A percentile compares a stretch with the other conserved stretches of the same genome.
phyloP scores from a whole-genome alignment of 2,329 filamentous ascomycete genomes.

The Aaosphaeria pasadenensis region DNA sequence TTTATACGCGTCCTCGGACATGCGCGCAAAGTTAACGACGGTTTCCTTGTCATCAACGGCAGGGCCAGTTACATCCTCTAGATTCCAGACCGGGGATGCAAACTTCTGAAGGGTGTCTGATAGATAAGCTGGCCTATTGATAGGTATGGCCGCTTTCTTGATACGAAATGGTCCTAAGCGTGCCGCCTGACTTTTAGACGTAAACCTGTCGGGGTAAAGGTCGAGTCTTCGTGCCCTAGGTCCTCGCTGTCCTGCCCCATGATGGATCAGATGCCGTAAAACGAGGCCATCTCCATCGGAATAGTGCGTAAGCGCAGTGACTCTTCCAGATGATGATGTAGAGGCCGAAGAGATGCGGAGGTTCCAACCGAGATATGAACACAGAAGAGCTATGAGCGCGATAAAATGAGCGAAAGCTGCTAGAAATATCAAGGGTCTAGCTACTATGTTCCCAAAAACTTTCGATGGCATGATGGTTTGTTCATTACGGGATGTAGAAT shows the following conservation, averaged over 20 bases:
- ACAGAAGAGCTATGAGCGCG: no score
- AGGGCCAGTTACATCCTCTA: slow-evolving; percentile 27
- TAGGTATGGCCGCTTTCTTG: slow-evolving; percentile 23
- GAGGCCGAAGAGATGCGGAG: no score
- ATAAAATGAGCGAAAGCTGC: no score
- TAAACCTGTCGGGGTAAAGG: slow-evolving; percentile 19
- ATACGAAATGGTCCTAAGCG: slow-evolving; percentile 29
- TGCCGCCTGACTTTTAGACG: slow-evolving; percentile 16
- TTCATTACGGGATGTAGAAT: no score
- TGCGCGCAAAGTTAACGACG: slow-evolving; percentile 31
- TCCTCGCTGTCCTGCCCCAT: slow-evolving; percentile 32
- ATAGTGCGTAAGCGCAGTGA: no score
- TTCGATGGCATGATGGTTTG: no score
- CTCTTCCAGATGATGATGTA: no score
- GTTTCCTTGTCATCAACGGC: slow-evolving; percentile 33
- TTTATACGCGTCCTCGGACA: slow-evolving; percentile 37
- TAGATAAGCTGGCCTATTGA: slow-evolving; percentile 20
- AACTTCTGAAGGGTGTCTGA: slow-evolving; percentile 23
- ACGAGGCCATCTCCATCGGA: slow-evolving; percentile 10
- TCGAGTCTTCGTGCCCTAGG: slow-evolving; percentile 32
- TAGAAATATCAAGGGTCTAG: no score
- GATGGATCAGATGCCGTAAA: slow-evolving; percentile 32
- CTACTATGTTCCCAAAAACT: no score
- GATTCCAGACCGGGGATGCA: slow-evolving; percentile 24
- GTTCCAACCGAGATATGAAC: no score